phyloP scores from a whole-genome alignment of 257 asterid genomes.

The Thymus mandschuricus region DNA sequence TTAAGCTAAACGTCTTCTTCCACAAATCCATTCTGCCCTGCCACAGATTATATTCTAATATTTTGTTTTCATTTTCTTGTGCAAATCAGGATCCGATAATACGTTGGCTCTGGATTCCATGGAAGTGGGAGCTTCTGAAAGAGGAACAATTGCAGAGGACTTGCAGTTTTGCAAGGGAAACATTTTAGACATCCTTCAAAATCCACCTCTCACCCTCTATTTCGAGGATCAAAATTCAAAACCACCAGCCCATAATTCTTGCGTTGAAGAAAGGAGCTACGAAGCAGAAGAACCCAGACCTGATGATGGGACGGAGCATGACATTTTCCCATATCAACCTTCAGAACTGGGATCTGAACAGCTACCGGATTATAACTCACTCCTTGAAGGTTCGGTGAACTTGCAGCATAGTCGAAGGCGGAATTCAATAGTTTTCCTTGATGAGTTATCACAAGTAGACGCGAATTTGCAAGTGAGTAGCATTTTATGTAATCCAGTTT shows the following conservation, averaged over 20 bases:
- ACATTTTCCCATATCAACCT: conserved; percentile 14
- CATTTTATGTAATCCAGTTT: conserved; percentile 25
- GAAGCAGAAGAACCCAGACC: conserved; percentile 19
- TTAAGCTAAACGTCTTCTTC: conserved; percentile 10
- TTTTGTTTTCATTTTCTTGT: neutral
- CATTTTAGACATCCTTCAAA: conserved; percentile 7
- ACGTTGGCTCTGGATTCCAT: conserved; percentile 22
- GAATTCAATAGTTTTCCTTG: conserved; percentile 20
- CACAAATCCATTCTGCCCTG: neutral
- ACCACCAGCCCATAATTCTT: neutral
- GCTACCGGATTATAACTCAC: conserved; percentile 3
- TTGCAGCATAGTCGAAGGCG: conserved; percentile 24
- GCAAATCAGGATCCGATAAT: conserved; percentile 30
- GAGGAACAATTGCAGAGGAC: conserved; percentile 35
- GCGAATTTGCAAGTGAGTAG: conserved; percentile 32
- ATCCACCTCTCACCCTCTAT: conserved; percentile 7
- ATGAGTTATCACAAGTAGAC: conserved; percentile 17
- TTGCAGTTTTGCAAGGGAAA: conserved; percentile 20
- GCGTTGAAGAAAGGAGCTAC: conserved; percentile 7
- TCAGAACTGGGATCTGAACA: conserved; percentile 8
- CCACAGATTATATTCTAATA: neutral
- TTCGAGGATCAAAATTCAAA: conserved; percentile 30
- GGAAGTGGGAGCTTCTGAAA: conserved; percentile 25
- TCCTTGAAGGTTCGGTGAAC: conserved; percentile 20
- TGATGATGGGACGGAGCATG: neutral